Conservation (phyloP, 306 rosid species). For the Prunus dulcis region DNA sequence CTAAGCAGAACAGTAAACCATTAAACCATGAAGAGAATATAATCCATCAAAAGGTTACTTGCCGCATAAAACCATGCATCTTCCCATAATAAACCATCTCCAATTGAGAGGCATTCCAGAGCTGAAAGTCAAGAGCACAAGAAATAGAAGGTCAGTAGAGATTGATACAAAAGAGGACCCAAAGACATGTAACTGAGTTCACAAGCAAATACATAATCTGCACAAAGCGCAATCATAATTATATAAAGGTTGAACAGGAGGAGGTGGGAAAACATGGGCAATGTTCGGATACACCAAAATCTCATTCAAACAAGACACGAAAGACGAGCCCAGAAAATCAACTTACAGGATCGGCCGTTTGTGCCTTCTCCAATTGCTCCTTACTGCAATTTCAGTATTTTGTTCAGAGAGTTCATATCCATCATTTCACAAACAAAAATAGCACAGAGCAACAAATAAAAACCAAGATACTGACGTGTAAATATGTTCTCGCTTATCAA, state of each 20-base stretch:
- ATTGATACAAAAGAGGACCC: neutral
- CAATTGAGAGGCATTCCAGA: conserved; percentile 95
- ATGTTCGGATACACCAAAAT: conserved; percentile 4
- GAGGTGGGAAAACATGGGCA: neutral
- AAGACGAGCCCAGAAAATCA: conserved; percentile 1
- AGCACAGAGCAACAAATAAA: conserved; percentile 5
- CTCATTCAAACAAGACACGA: conserved; percentile 4
- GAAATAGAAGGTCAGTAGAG: neutral
- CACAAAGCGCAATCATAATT: neutral
- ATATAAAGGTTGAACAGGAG: conserved; percentile 3
- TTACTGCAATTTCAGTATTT: conserved; percentile 43
- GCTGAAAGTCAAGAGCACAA: conserved; percentile 43
- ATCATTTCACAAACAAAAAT: conserved; percentile 9
- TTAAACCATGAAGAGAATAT: neutral
- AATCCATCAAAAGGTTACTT: conserved; percentile 24
- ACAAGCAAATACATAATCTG: conserved; percentile 12
- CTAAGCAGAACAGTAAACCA: neutral
- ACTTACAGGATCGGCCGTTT: conserved; percentile 84
- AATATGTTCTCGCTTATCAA: conserved; percentile 63
- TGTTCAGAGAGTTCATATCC: conserved; percentile 15
- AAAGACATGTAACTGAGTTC: conserved; percentile 6
- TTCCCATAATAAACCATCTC: conserved; percentile 93
- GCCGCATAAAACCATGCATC: conserved; percentile 99
- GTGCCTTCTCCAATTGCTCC: conserved; percentile 88
- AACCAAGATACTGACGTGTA: conserved; percentile 56